A percentile compares a stretch with the other conserved stretches of the same genome.
Conservation (phyloP, 208 protist species). For the Acanthamoeba healyi region DNA sequence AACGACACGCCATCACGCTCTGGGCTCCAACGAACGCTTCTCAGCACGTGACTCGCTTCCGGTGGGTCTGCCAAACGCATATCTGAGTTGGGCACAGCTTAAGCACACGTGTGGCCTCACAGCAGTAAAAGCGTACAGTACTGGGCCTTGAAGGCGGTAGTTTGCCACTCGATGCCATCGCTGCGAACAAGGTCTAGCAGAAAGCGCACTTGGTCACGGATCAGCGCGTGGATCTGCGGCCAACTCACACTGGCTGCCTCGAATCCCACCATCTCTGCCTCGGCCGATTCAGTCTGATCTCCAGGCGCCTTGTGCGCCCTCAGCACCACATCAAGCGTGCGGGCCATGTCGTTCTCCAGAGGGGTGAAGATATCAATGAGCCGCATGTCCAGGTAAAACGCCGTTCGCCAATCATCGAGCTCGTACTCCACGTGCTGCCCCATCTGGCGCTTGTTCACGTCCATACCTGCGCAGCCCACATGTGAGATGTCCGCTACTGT, state of each 20-base stretch:
- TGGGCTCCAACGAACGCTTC: not conserved
- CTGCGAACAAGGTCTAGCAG: not conserved
- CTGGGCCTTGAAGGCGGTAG: not conserved
- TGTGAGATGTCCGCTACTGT: too few species aligned
- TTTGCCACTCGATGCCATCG: conserved; percentile 12
- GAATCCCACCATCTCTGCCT: not conserved
- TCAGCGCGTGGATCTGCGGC: not conserved
- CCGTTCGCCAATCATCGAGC: conserved; percentile 23
- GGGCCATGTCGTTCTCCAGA: not conserved
- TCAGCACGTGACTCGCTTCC: not conserved
- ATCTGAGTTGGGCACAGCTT: not conserved
- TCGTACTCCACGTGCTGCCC: conserved; percentile 28
- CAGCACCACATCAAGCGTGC: not conserved
- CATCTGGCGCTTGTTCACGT: not conserved
- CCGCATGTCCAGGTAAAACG: conserved; percentile 49
- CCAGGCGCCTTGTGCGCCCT: not conserved
- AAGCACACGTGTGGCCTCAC: not conserved
- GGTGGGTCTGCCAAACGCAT: not conserved
- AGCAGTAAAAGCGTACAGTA: not conserved
- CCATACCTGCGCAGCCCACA: too few species aligned
- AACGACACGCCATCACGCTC: conserved; percentile 15
- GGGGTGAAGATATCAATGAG: not conserved
- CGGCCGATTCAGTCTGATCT: not conserved
- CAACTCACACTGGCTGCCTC: not conserved
- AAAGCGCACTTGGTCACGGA: not conserved